Evolutionary conservation across 495 filamentous ascomycete species (phyloP), one percentile per base, ranked within the genome.

Genomic region (Penicillium arizonense): DNA sequence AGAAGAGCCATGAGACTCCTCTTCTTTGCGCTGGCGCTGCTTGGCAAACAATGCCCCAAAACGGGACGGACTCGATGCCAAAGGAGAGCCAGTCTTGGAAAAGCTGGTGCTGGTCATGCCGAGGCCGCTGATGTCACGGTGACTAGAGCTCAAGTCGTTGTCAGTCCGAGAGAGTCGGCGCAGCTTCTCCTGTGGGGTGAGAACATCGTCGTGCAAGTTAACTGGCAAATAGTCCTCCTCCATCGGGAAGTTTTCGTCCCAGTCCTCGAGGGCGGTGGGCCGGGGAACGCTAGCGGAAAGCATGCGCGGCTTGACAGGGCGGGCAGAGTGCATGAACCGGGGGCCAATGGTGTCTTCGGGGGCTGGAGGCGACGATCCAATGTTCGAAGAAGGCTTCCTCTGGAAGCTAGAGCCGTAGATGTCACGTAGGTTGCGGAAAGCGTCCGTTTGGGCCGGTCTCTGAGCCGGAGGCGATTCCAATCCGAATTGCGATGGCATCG

Each of bases 161-260:
- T 83, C 83, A 13, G 82, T 83, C 16, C 87, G 82, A 11, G 94
- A 96, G 18, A 90, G 84, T 34, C 93, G 79, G 42, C 94, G 85
- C 57, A 88, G 85, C 62, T 89, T 89, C 65, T 97, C 92, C 49
- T 92, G 87, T 4, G 91, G 90, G 0, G 93, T 97, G 46, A 97
- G 80, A 34, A 98, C 83, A 63, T 98, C 94, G 54, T 98, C 94
- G 57, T 91, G 88, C 53, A 98, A 74, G 36, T 87, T 87, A 33
- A 86, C 86, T 1, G 94, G 94, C 7, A 98, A 73, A 57, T 91
- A 90, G 58, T 97, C 93, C 59, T 97, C 94, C 67, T 97, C 93
- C 69, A 93, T 93, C 20, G 88, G 79, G 64, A 96, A 96, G 44
- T 89, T 84, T 52, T 86, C 81, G 49, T 95, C 93, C 85, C 88